phyloP scores from a whole-genome alignment of 257 asterid genomes.

The Ilex asprella region DNA sequence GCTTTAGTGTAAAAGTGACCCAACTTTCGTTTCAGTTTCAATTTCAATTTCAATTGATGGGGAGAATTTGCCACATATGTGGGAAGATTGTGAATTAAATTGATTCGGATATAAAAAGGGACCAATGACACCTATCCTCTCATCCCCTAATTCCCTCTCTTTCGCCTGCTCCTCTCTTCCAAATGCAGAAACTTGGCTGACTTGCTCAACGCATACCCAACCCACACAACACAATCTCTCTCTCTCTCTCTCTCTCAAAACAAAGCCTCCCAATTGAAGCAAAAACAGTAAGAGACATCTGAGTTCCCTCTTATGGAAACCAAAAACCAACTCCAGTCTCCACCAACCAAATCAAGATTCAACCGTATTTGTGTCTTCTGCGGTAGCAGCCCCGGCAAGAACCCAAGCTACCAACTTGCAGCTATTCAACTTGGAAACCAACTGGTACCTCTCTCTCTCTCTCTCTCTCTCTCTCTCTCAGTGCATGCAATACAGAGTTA shows the following conservation, averaged over 20 bases:
- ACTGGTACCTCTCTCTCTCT: slow-evolving; percentile 33
- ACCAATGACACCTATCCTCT: slow-evolving; percentile 20
- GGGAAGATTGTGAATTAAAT: slow-evolving; percentile 13
- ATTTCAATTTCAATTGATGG: slow-evolving; percentile 2
- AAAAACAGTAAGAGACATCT: background rate
- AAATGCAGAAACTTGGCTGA: slow-evolving; percentile 20
- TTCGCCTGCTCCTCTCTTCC: slow-evolving; percentile 3
- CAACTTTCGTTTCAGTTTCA: background rate
- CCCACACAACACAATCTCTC: background rate
- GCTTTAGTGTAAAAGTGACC: slow-evolving; percentile 66
- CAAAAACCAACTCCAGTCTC: slow-evolving; percentile 12
- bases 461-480: background rate
- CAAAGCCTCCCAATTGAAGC: background rate
- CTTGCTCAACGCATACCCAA: slow-evolving; percentile 12
- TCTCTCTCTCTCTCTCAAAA: background rate
- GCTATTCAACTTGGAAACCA: slow-evolving; percentile 70
- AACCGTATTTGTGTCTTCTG: slow-evolving; percentile 70
- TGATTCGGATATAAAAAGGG: slow-evolving; percentile 46
- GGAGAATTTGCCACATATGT: slow-evolving; percentile 26
- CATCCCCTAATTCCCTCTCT: slow-evolving; percentile 24
- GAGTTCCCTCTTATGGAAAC: slow-evolving; percentile 40
- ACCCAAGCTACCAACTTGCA: slow-evolving; percentile 64
- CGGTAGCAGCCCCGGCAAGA: slow-evolving; percentile 84
- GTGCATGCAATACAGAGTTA: background rate
- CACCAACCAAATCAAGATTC: slow-evolving; percentile 54